Conservation (phyloP, 2,329 filamentous ascomycete species). For the Paraphaeosphaeria sporulosa region DNA sequence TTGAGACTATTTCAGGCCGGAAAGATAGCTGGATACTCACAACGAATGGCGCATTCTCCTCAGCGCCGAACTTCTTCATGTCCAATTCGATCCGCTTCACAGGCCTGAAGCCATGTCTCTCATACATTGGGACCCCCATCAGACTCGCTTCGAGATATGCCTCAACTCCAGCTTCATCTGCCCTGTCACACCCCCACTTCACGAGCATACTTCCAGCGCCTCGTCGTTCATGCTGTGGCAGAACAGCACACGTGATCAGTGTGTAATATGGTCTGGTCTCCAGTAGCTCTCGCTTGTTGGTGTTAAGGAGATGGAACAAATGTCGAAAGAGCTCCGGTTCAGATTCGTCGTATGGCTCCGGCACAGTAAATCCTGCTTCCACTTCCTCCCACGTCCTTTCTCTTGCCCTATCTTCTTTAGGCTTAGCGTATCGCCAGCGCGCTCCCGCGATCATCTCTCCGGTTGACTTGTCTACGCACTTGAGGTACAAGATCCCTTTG, state of each 20-base stretch:
- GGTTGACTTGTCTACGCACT: conserved; percentile 35
- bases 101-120: conserved; percentile 37
- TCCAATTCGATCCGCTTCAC: conserved; percentile 39
- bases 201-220: conserved; percentile 45
- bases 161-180: conserved; percentile 42
- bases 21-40: background rate
- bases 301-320: conserved; percentile 30
- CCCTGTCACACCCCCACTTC: conserved; percentile 39
- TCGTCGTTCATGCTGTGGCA: conserved; percentile 35
- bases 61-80: conserved; percentile 35
- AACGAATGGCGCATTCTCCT: conserved; percentile 18
- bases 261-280: conserved; percentile 32
- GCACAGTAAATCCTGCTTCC: conserved; percentile 26
- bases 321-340: conserved; percentile 31
- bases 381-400: conserved; percentile 38
- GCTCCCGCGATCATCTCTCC: conserved; percentile 39
- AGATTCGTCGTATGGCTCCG: conserved; percentile 38
- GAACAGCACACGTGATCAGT: conserved; percentile 42
- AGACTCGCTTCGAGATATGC: conserved; percentile 42
- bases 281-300: conserved; percentile 34
- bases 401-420: conserved; percentile 22
- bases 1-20: background rate
- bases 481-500: conserved; percentile 35
- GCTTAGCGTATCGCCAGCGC: conserved; percentile 35
- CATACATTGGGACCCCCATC: conserved; percentile 44